Evolutionary conservation across 2,329 filamentous ascomycete genomes (phyloP), one percentile per base, ranked within the genome.

Genomic region (Whalleya microplaca): DNA sequence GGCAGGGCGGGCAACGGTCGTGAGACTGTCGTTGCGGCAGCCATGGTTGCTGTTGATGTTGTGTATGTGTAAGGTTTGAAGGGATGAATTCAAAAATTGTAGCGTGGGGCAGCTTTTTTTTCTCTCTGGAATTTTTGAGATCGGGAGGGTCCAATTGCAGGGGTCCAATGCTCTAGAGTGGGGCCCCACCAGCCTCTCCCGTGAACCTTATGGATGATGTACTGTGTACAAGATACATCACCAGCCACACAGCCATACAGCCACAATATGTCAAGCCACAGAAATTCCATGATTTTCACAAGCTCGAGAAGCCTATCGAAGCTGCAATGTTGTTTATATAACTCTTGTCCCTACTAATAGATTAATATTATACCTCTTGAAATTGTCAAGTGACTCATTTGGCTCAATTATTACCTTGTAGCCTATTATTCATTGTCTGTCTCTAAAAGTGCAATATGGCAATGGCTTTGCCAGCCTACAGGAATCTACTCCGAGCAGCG

Each of bases 401-500:
- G 14, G 14, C 8, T 37, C 32, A 12, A 29, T 29, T 37, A 47
- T 21, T 50, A 50, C 12, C 20, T 10, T 27, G 43, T 23, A n/a
- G 23, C 9, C 4, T 27, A 42, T 21, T 23, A 16, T 21, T 21
- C 14, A 48, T 4, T 8, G 27, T 50, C 16, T 20, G 18, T n/a
- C 48, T 29, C n/a, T 18, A 20, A 10, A 12, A 32, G 27, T 43
- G 10, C 32, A 21, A 9, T 12, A 63, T 47, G 16, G 59, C 57
- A 48, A 86, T 92, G 79, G 90, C 68, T 21, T 21, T 68, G 3
- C 59, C 64, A 69, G 92, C 91, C 40, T 98, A 97, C 77, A 82
- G 92, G 69, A 82, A 89, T 64, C 78, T 98, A 42, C 80, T 96
- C 66, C 92, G 94, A 60, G 90, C 93, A 20, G 86, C 91, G 32